A percentile compares a stretch with the other conserved stretches of the same genome.
Evolutionary conservation across 306 rosid species (phyloP).

Genomic region (Begonia fuchsioides): DNA sequence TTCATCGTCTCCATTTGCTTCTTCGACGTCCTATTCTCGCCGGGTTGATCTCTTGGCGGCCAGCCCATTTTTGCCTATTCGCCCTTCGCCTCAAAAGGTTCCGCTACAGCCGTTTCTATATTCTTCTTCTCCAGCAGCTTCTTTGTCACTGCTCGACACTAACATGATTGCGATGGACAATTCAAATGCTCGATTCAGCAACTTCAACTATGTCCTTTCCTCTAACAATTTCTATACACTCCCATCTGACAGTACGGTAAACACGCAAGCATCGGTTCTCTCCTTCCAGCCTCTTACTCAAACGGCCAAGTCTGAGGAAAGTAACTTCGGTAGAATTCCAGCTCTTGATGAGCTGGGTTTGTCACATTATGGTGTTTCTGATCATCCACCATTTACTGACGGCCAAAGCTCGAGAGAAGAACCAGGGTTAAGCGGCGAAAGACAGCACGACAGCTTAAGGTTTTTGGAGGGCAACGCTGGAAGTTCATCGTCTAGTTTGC

Average conservation of each 20-base stretch:
- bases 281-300: background rate
- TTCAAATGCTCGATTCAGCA: slow-evolving; percentile 11
- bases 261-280: background rate
- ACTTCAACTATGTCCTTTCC: background rate
- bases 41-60: slow-evolving; percentile 55
- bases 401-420: no score
- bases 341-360: background rate
- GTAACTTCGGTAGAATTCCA: background rate
- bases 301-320: background rate
- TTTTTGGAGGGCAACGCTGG: background rate
- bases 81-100: slow-evolving; percentile 45
- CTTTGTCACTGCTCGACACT: slow-evolving; percentile 22
- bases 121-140: no score
- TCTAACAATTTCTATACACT: background rate
- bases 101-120: slow-evolving; percentile 6
- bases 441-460: background rate
- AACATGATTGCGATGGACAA: background rate
- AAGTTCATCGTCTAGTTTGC: background rate
- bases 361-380: background rate
- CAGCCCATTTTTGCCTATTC: slow-evolving; percentile 35
- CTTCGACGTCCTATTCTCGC: slow-evolving; percentile 32
- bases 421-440: no score
- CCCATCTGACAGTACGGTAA: background rate
- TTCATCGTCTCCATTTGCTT: slow-evolving; percentile 75
- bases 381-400: no score